Base-by-base conservation (phyloP, 1,284 basidiomycete species). In the Leccinum ponderosum region DNA sequence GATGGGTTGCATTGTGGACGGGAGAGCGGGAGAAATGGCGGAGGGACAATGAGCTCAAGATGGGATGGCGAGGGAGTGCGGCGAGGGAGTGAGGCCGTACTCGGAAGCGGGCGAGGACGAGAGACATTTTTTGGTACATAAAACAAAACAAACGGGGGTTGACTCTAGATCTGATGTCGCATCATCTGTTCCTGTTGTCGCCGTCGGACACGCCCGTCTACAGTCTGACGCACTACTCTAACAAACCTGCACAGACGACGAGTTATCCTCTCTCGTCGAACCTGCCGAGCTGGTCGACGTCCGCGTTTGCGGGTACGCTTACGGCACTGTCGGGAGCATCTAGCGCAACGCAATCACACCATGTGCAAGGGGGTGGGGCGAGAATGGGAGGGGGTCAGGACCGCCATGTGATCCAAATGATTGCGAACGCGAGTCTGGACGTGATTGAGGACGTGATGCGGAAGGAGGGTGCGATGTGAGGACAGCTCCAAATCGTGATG, bases 361-460 rank as follows among this genome's bases (percentile, higher is more conserved):
- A 87, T 67, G 81, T 83, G 8, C 81, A 82, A 50, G 84, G 85
- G n/a, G 86, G 85, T 25, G 81, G 80, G 14, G 84, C 83, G 39
- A 78, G 84, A 68, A 85, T 90, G 75, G 88, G 89, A 20, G 87
- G 87, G 15, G 81, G 84, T 25, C 87, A 92, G 75, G 94, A 95
- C 70, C 83, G 92, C 58, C 93, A 97, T 83, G 91, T 98, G 61
- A 91, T 96, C 67, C 95, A 98, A 80, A 95, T 98, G 91, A 93
- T 97, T 69, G 95, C 94, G 42, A 95, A 97, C 74, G 94, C 94
- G 53, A 93, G 91, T 68, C 77, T 98, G 71, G 95, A 93, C 73
- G 84, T 89, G 66, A 86, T 98, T 63, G 96, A 98, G 71, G 94
- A 98, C 71, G 84, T 91, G 53, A 92, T 94, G 85, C 84, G 90